Base-by-base conservation (phyloP, 108 stramenopile species). In the Cyclostephanos tholiformis region DNA sequence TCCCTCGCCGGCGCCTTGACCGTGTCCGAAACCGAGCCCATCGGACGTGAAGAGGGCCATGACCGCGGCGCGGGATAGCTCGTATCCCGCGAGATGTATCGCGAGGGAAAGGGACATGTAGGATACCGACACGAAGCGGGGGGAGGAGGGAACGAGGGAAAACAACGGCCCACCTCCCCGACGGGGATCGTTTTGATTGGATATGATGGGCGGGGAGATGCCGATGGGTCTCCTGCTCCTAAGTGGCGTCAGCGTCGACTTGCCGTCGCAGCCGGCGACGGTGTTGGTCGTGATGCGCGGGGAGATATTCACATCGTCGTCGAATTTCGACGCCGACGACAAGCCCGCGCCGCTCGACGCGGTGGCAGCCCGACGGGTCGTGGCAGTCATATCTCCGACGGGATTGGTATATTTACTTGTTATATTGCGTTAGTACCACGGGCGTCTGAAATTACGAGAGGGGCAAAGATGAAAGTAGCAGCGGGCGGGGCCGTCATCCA, bases 21-120 rank as follows among this genome's bases (percentile, higher is more conserved):
- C 41, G 27, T 65, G 57, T 4, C 76, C 76, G 62, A 95, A 95
- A 1, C 94, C 94, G n/a, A 82, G 84, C 51, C 83, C 67, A 32
- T 82, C 64, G 11, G 87, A 88, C 0, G 94, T 95, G 48, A 92
- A 95, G 12, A 95, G 71, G 23, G 91, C 89, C 72, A 95, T 72
- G 13, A 81, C 87, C 6, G 88, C 65, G 13, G 78, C 85, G 16
- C 94, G 89, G 29, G 89, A 82, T 59, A 92, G 88, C 70, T 92
- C 91, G 62, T 95, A 95, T 8, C 89, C 91, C 23, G 85, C 86
- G 68, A 92, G 89, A 76, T 95, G 91, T 9, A 92, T 69, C 0
- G 88, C 83, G 67, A 92, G 89, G 44, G 91, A 89, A 5, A 82
- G 30, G 13, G 76, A 56, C 76, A 77, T 77, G 17, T n/a, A 36